Evolutionary conservation across 257 asterid genomes (phyloP), one percentile per base, ranked within the genome.

Genomic region (Solanum sejunctum): DNA sequence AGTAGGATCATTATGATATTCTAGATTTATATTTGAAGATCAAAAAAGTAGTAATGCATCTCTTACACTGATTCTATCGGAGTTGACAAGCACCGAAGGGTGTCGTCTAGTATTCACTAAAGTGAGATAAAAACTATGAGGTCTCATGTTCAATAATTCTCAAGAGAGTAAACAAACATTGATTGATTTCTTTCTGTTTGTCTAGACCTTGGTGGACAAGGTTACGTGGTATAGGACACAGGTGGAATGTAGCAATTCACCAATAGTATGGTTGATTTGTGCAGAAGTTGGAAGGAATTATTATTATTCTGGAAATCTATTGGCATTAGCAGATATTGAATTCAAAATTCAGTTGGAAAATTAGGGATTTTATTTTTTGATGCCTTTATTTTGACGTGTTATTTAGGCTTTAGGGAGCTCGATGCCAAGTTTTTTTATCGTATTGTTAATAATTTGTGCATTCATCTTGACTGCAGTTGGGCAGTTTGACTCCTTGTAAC

Each of bases 401-500:
- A 75, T 58, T 41, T 47, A 12, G 28, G 70, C 21, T 47, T 57
- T 49, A 49, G 56, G 54, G 28, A 26, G 45, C 75, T 67, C 3
- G 41, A 41, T 18, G 32, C 73, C 67, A 64, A 52, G 47, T 41
- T 41, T 70, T 60, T 36, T 32, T 51, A 13, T 45, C 81, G 28
- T 58, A 28, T 43, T 63, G 60, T 43, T 28, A 51, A 51, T 23
- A n/a, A 43, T 70, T 51, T 56, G 78, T 45, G 84, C 32, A 47
- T 49, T 45, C 57, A 21, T 10, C 85, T 82, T 61, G 17, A 67
- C 36, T 85, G 86, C 87, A 85, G 88, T 57, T 60, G 57, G 75
- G 86, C 69, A 82, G 66, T 20, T 60, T 43, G 75, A 84, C 55
- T 26, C 84, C 84, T 28, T 28, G 32, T 28, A 28, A 3, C 32